phyloP scores from a whole-genome alignment of 768 basidiomycete species.

The Tephrocybe rancida region DNA sequence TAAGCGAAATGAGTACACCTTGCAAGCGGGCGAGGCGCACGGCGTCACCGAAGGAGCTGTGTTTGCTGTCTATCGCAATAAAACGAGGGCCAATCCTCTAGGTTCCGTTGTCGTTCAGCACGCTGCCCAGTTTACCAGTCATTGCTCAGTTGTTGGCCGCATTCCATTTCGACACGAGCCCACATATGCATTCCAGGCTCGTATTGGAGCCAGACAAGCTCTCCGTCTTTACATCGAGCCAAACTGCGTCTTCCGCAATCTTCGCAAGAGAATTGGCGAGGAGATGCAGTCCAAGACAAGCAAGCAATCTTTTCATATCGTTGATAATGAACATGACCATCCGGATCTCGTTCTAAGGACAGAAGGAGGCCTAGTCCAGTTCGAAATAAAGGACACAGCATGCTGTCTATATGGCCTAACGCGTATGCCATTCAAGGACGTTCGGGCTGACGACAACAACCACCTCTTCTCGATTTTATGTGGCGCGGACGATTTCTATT shows the following conservation, averaged over 20 bases:
- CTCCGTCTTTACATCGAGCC: neutral
- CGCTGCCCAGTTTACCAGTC: neutral
- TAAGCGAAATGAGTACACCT: neutral
- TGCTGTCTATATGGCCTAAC: neutral
- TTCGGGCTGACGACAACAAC: neutral
- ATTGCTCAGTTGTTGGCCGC: neutral
- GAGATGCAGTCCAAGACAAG: neutral
- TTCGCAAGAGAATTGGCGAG: neutral
- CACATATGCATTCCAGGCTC: neutral
- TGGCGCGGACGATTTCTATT: constrained; percentile 3
- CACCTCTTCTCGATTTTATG: neutral
- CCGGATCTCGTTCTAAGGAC: neutral
- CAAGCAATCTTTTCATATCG: neutral
- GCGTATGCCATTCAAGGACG: neutral
- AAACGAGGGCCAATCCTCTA: neutral
- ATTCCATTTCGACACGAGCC: neutral
- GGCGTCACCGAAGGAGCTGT: neutral
- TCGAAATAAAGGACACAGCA: neutral
- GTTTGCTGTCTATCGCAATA: neutral
- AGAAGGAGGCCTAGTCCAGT: neutral
- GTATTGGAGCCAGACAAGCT: neutral
- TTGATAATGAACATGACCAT: neutral
- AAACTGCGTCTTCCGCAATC: neutral
- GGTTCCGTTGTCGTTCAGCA: neutral
- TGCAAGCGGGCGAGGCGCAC: neutral